Evolutionary conservation across 345 rosid species (phyloP).

Genomic region (Eucalyptus pauciflora): DNA sequence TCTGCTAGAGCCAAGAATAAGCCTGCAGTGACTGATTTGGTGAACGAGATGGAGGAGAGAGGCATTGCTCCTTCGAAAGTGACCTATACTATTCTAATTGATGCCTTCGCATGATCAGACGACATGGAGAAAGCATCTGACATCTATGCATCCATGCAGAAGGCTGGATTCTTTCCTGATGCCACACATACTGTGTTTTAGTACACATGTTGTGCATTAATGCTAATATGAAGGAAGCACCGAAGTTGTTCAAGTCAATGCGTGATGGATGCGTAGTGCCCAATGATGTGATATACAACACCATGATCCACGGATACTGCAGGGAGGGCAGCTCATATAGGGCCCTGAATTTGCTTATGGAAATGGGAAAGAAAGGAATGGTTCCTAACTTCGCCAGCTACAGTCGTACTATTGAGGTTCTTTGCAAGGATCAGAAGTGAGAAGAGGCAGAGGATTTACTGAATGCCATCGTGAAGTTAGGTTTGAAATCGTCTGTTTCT

Average conservation of each 20-base stretch:
- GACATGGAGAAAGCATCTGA: slow-evolving; percentile 57
- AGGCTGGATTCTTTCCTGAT: slow-evolving; percentile 51
- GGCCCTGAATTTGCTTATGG: slow-evolving; percentile 45
- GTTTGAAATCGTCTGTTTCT: slow-evolving; percentile 39
- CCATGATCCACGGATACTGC: slow-evolving; percentile 65
- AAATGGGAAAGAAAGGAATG: slow-evolving; percentile 42
- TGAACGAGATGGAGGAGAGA: slow-evolving; percentile 79
- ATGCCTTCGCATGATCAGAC: slow-evolving; percentile 28
- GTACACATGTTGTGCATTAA: slow-evolving; percentile 58
- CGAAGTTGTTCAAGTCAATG: slow-evolving; percentile 35
- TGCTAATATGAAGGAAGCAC: slow-evolving; percentile 65
- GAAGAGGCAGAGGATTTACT: too few species aligned
- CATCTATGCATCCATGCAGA: slow-evolving; percentile 37
- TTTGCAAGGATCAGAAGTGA: too few species aligned
- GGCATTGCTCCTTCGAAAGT: slow-evolving; percentile 54
- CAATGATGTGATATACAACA: slow-evolving; percentile 24
- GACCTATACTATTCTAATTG: slow-evolving; percentile 55
- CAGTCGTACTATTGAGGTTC: too few species aligned
- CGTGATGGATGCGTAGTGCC: too few species aligned
- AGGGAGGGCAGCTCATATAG: slow-evolving; percentile 54
- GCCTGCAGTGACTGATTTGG: slow-evolving; percentile 23
- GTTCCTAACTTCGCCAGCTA: background rate
- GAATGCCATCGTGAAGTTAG: too few species aligned
- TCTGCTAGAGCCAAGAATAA: slow-evolving; percentile 36
- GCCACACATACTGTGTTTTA: slow-evolving; percentile 46